Base-by-base conservation (phyloP, 768 basidiomycete genomes). In the Pulveroboletus ravenelii region DNA sequence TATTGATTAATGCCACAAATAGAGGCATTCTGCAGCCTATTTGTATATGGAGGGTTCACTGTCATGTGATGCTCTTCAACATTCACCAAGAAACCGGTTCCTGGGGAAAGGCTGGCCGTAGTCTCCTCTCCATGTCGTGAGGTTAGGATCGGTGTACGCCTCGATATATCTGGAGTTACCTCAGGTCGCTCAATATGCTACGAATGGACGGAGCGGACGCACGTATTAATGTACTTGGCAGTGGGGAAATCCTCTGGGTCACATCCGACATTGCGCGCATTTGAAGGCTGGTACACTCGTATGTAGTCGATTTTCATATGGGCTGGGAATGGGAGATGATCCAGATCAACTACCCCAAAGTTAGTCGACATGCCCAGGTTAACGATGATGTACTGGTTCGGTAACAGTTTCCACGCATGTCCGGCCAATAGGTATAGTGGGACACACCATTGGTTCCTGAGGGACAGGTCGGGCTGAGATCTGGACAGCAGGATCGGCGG, bases 391-490 rank as follows among this genome's bases (percentile, higher is more conserved):
- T 81, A 78, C 77, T 80, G 41, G 31, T 50, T 48, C 44, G 18
- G 45, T 25, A 18, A 47, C 30, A 51, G 49, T 43, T 36, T 44
- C 31, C 37, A 6, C 36, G 14, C 18, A 14, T 42, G 14, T 47
- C 43, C 36, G 9, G 20, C 25, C 10, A 25, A 6, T n/a, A 29
- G 27, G 10, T 35, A 36, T 34, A 31, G 25, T 13, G 29, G 9
- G 32, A 57, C 79, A 41, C 56, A 89, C 87, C 89, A 93, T 89
- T 20, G 93, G 93, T 65, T 96, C 93, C 54, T 82, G 79, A 0
- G 93, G 75, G 12, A 95, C 70, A 3, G 86, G 81, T 31, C 93
- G 74, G 25, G 74, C 72, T 14, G 79, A 76, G 32, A 94, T 85
- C 51, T 87, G 61, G 1, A 78, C 80, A 31, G 61, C 59, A 5